phyloP scores from a whole-genome alignment of 1,139 yeast genomes.

The Diutina catenulata region DNA sequence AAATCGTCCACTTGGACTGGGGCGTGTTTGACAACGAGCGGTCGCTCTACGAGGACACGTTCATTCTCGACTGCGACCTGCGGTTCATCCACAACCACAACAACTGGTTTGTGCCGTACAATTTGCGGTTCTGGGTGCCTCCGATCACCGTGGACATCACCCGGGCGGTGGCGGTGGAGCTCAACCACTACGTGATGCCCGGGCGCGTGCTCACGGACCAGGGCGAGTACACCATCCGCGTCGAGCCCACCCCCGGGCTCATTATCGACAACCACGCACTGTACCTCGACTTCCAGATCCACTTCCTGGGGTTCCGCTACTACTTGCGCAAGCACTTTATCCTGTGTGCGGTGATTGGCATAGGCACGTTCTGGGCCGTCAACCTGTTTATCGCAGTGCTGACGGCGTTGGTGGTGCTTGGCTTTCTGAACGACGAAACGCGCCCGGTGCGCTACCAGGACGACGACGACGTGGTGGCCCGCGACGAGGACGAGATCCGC shows the following conservation, averaged over 20 bases:
- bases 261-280: conserved; percentile 8
- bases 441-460: background rate
- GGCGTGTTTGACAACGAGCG: background rate
- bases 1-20: conserved; percentile 2
- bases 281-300: conserved; percentile 13
- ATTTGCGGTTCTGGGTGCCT: conserved; percentile 25
- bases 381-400: conserved; percentile 20
- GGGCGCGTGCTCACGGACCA: background rate
- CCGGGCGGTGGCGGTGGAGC: conserved; percentile 9
- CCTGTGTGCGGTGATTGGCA: conserved; percentile 38
- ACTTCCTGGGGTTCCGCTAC: conserved; percentile 49
- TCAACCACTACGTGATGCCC: background rate
- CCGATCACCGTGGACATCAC: conserved; percentile 19
- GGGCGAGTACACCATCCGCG: conserved; percentile 6
- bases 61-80: conserved; percentile 20
- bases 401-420: conserved; percentile 13
- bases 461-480: background rate
- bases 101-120: conserved; percentile 25
- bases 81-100: conserved; percentile 17
- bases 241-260: background rate
- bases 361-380: conserved; percentile 34
- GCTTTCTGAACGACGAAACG: background rate
- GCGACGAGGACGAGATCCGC: too few relatives aligned
- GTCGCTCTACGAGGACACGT: conserved; percentile 6
- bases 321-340: conserved; percentile 40